Base-by-base conservation (phyloP, 331 rosid genomes). In the Prunus yedoensis region DNA sequence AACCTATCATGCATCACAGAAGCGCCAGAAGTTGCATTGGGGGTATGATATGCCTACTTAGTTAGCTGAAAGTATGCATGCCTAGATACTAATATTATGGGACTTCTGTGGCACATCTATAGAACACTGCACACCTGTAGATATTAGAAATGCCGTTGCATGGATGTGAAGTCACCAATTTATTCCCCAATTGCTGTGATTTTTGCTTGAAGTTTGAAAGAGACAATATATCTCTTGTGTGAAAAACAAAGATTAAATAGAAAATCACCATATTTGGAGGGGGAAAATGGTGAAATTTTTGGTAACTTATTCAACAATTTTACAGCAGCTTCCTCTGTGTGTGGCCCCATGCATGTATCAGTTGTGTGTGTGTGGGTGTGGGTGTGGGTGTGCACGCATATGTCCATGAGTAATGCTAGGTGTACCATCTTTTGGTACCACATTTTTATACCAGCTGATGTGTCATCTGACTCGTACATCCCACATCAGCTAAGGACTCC, bases 21-120 rank as follows among this genome's bases (percentile, higher is more conserved):
- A 85, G 85, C 85, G 47, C 49, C 83, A 80, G 75, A 91, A 88
- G 69, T 79, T 91, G 77, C 87, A 91, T 77, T 91, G 97, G 96
- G 97, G 97, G 96, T 91, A 89, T 71, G 62, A 51, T 74, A 45
- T 64, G 66, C 47, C 63, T 8, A 23, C 67, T 15, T 59, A 15
- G 7, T 7, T 9, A 56, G 3, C 15, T 52, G 57, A 14, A 52
- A 14, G 20, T 18, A 15, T 4, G 3, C 20, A 52, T 52, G n/a
- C 57, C 5, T 21, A 11, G 71, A 46, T 11, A 28, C 53, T 66
- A 25, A 46, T 12, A 11, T 3, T 28, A 12, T 45, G 35, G 49
- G 15, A 14, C 46, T 25, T 28, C 16, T 52, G 49, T 30, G 63
- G 18, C n/a, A 16, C 23, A 52, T 11, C 50, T 10, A 51, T 56